Evolutionary conservation across 805 yeast genomes (phyloP).

Genomic region (Starmerella khaoyaiensis): DNA sequence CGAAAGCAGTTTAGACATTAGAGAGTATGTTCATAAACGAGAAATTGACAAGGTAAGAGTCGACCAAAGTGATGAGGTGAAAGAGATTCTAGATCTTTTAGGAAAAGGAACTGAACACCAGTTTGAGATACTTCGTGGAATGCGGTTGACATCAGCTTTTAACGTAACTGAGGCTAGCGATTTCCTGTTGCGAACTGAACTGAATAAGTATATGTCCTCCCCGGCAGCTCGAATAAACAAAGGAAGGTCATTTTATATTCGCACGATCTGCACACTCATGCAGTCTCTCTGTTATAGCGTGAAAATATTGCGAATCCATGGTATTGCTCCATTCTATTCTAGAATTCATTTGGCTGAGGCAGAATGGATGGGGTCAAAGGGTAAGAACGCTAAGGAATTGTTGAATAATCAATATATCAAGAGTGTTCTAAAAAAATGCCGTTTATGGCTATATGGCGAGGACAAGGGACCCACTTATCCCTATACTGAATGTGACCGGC

Average conservation of each 20-base stretch:
- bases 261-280: constrained; percentile 39
- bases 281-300: constrained; percentile 51
- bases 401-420: constrained; percentile 41
- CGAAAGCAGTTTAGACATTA: constrained; percentile 67
- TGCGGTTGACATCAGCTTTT: constrained; percentile 47
- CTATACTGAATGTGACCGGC: constrained; percentile 9
- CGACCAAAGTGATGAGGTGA: constrained; percentile 41
- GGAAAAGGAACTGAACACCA: constrained; percentile 57
- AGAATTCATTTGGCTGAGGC: constrained; percentile 44
- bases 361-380: constrained; percentile 18
- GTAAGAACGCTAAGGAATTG: constrained; percentile 44
- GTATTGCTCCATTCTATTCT: constrained; percentile 60
- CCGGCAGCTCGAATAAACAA: constrained; percentile 18
- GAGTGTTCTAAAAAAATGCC: constrained; percentile 35
- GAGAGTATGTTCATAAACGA: constrained; percentile 62
- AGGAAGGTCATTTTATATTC: constrained; percentile 19
- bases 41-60: constrained; percentile 48
- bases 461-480: constrained; percentile 19
- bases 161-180: constrained; percentile 42
- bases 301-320: constrained; percentile 56
- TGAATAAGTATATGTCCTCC: constrained; percentile 33
- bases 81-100: constrained; percentile 40
- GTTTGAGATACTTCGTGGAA: constrained; percentile 48
- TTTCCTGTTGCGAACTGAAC: constrained; percentile 42
- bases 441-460: constrained; percentile 29